Evolutionary conservation across 1,284 basidiomycete species (phyloP), one percentile per base, ranked within the genome.

Genomic region (Tilletia horrida): DNA sequence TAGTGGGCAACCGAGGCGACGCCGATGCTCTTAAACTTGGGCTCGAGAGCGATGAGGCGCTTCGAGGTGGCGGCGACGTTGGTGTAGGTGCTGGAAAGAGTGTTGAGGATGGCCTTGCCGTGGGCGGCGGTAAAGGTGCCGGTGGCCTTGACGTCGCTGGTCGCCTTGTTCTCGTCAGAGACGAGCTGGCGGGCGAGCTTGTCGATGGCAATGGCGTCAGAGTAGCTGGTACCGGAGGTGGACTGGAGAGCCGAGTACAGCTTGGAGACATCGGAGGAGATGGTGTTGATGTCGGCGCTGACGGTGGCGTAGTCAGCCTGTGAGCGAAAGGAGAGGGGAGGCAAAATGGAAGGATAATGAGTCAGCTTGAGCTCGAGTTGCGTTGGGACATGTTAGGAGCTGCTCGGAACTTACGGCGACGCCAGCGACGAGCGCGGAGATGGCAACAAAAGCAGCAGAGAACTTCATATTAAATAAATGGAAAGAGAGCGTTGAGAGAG

Each of bases 71-170:
- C 47, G 44, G 29, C 66, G 4, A 35, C 52, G 48, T 57, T 65
- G 50, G 44, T 23, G 31, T 65, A n/a, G 11, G 43, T 25, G 8
- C 25, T 8, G 2, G 64, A 40, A 3, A 68, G 47, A 16, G 48
- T 66, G 67, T 21, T 57, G 67, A 68, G 64, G 52, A 66, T 66
- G 47, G n/a, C 27, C 25, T 44, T n/a, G 43, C 65, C 67, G 21
- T 68, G 65, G 3, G 65, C 44, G 18, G 61, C 65, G 16, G 67
- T 35, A 27, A 68, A 47, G 11, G 63, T 16, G 18, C 61, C 67
- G 55, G 45, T 42, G 4, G 64, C 45, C 14, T 59, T 66, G 50
- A 50, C 50, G 50, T 68, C 64, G 14, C 3, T 66, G 21, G 45
- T 27, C 18, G 45, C 67, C 43, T 7, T 48, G 35, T 61, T 21